phyloP scores from a whole-genome alignment of 2,329 filamentous ascomycete species.

The Epichloe aotearoae region DNA sequence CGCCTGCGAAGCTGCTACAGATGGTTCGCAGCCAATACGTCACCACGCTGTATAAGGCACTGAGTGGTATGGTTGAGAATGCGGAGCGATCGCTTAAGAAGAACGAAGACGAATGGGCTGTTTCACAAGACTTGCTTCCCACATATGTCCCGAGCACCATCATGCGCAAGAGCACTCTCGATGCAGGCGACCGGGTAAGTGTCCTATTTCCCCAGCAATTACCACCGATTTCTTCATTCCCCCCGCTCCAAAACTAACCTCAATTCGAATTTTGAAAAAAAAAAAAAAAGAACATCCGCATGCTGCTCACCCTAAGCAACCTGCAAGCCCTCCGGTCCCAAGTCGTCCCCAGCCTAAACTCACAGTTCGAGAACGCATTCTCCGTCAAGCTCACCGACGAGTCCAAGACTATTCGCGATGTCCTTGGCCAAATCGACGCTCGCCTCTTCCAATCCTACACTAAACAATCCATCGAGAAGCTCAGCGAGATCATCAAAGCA shows the following conservation, averaged over 20 bases:
- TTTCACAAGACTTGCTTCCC: slow-evolving; percentile 30
- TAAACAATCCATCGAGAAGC: slow-evolving; percentile 53
- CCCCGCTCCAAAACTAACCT: background rate
- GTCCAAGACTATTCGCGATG: slow-evolving; percentile 79
- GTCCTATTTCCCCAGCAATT: background rate
- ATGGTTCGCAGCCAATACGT: slow-evolving; percentile 89
- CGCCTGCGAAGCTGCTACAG: slow-evolving; percentile 74
- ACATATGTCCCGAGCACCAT: slow-evolving; percentile 10
- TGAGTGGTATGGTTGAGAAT: slow-evolving; percentile 95
- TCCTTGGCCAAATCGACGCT: slow-evolving; percentile 78
- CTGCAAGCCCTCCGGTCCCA: slow-evolving; percentile 70
- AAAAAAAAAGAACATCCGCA: slow-evolving; percentile 79
- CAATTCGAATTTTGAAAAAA: background rate
- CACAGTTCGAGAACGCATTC: slow-evolving; percentile 87
- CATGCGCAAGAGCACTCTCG: slow-evolving; percentile 33
- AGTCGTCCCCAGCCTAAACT: slow-evolving; percentile 76
- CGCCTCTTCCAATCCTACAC: slow-evolving; percentile 90
- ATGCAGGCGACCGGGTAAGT: slow-evolving; percentile 44
- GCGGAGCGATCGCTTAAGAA: slow-evolving; percentile 63
- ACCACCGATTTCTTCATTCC: slow-evolving; percentile 11
- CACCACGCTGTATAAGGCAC: slow-evolving; percentile 80
- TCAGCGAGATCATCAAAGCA: slow-evolving; percentile 56
- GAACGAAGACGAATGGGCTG: slow-evolving; percentile 48
- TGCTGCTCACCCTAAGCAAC: slow-evolving; percentile 89
- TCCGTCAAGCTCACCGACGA: slow-evolving; percentile 91